These are phyloP conservation scores for Circinella umbellata DNA, from an alignment of 371 early-diverging fungal species.

Conservation along the genomic window DNA sequence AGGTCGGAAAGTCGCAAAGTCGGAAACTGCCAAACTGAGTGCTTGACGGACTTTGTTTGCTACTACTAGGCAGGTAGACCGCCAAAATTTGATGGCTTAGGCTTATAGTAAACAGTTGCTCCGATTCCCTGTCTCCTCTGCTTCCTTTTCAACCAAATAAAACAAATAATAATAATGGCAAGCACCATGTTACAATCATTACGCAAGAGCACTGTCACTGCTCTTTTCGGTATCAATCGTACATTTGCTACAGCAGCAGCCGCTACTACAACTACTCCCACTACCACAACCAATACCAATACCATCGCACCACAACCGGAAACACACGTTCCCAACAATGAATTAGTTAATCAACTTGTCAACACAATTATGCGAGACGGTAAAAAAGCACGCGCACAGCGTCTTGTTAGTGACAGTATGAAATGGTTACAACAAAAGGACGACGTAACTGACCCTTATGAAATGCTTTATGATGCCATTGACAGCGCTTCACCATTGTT, in stretches of 20 bases:
- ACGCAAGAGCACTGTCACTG: background rate
- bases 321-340: constrained; percentile 56
- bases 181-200: constrained; percentile 8
- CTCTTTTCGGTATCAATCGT: background rate
- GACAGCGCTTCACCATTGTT: constrained; percentile 81
- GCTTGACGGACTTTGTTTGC: no score
- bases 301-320: background rate
- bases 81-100: background rate
- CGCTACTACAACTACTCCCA: background rate
- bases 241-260: background rate
- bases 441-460: constrained; percentile 64
- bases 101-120: background rate
- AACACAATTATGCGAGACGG: constrained; percentile 90
- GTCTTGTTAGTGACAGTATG: constrained; percentile 73
- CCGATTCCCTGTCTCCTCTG: background rate
- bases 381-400: constrained; percentile 79
- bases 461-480: constrained; percentile 72
- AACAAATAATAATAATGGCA: constrained; percentile 6
- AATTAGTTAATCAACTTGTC: constrained; percentile 76
- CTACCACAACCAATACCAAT: background rate
- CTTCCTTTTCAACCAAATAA: constrained; percentile 2
- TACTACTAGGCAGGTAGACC: no score
- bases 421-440: constrained; percentile 69
- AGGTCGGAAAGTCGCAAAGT: no score
- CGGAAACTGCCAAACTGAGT: no score